These are phyloP conservation scores for Pseudogymnoascus sp. DNA, from an alignment of 2,329 filamentous ascomycete species.

Conservation along the genomic window DNA sequence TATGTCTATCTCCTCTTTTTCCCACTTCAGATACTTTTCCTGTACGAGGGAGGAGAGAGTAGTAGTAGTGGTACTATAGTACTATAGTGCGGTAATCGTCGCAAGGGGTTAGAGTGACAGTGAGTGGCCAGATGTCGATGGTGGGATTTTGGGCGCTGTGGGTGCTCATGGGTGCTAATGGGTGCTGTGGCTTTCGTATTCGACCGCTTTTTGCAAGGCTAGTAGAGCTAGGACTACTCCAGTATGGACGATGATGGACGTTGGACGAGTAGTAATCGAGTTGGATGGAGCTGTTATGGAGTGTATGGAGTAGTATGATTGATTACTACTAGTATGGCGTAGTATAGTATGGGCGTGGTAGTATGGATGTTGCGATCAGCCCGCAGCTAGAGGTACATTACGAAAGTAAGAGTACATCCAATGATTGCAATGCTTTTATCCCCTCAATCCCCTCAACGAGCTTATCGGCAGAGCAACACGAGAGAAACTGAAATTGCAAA, in stretches of 20 bases:
- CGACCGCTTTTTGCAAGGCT: neutral
- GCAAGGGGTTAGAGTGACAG: slow-evolving; percentile 9
- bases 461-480: slow-evolving; percentile 8
- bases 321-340: neutral
- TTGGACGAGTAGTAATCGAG: neutral
- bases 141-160: neutral
- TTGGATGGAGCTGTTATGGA: neutral
- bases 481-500: neutral
- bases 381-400: neutral
- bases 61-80: too few species aligned
- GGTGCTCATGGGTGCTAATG: neutral
- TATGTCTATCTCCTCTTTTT: neutral
- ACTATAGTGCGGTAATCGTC: neutral
- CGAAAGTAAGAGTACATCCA: neutral
- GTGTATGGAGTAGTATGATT: too few species aligned
- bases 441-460: neutral
- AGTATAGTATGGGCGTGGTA: neutral
- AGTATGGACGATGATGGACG: neutral
- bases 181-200: neutral
- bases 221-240: neutral
- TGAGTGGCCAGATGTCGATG: slow-evolving; percentile 1
- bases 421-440: neutral
- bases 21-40: neutral
- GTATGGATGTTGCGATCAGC: slow-evolving; percentile 3
- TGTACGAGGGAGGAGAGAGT: neutral